Conservation (phyloP, 768 basidiomycete species). For the Leucosporidium scottii region DNA sequence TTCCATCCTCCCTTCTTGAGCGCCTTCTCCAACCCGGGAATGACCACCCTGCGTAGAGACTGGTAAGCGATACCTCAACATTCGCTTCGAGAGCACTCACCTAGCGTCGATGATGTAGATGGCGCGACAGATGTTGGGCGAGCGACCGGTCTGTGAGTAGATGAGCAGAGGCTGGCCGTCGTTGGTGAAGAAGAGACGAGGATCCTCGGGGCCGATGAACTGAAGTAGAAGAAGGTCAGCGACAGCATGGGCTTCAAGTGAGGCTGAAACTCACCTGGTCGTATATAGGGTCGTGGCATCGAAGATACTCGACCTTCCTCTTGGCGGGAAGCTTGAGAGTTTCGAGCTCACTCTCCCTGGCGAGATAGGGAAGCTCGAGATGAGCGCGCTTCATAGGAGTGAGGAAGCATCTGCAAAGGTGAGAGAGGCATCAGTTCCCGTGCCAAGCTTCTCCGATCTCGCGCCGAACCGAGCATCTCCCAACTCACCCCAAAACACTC, state of each 20-base stretch:
- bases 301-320: constrained; percentile 10
- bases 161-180: constrained; percentile 20
- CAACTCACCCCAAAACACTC: constrained; percentile 8
- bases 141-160: constrained; percentile 12
- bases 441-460: neutral
- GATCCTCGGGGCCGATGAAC: constrained; percentile 24
- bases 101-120: constrained; percentile 19
- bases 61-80: neutral
- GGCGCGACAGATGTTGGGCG: constrained; percentile 19
- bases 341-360: constrained; percentile 15
- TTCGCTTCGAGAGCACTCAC: neutral
- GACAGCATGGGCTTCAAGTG: neutral
- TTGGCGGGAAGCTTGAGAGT: constrained; percentile 19
- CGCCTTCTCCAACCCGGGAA: constrained; percentile 16
- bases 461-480: neutral
- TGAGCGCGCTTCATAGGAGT: constrained; percentile 8
- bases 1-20: constrained; percentile 15
- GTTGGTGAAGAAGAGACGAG: constrained; percentile 18
- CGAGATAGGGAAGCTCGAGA: constrained; percentile 15
- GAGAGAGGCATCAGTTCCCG: neutral
- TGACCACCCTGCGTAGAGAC: constrained; percentile 5
- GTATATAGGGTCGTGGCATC: constrained; percentile 2
- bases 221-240: neutral
- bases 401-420: constrained; percentile 13
- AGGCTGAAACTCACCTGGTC: neutral